phyloP scores from a whole-genome alignment of 2,329 filamentous ascomycete genomes.

The Shiraia sp. region DNA sequence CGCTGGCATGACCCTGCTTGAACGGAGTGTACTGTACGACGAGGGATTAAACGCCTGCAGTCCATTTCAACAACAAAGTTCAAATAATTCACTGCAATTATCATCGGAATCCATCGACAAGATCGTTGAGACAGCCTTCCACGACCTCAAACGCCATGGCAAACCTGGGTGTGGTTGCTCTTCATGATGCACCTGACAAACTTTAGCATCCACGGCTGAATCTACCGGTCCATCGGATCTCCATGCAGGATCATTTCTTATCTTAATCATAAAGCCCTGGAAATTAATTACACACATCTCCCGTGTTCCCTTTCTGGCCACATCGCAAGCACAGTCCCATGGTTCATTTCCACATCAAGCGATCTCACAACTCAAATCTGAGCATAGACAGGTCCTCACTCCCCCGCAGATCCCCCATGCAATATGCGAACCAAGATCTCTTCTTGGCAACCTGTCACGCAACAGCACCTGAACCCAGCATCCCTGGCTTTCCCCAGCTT shows the following conservation, averaged over 20 bases:
- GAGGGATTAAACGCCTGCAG: slow-evolving; percentile 23
- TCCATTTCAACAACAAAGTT: slow-evolving; percentile 32
- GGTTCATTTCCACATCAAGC: neutral
- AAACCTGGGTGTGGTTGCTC: slow-evolving; percentile 42
- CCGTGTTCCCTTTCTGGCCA: too few species aligned
- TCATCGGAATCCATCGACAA: slow-evolving; percentile 19
- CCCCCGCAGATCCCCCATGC: too few species aligned
- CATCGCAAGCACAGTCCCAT: neutral
- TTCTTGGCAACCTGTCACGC: too few species aligned
- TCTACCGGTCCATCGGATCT: too few species aligned
- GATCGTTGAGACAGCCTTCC: slow-evolving; percentile 23
- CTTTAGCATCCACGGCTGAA: neutral
- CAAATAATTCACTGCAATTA: slow-evolving; percentile 21
- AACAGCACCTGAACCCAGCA: too few species aligned
- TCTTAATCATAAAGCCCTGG: too few species aligned
- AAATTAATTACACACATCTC: too few species aligned
- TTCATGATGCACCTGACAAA: slow-evolving; percentile 11
- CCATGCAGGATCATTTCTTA: too few species aligned
- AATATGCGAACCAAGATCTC: too few species aligned
- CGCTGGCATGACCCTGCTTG: slow-evolving; percentile 45
- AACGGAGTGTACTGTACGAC: slow-evolving; percentile 45
- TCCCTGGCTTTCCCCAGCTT: too few species aligned
- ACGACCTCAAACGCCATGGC: slow-evolving; percentile 23
- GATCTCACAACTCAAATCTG: too few species aligned
- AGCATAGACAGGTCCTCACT: too few species aligned